Conservation (phyloP, 2,329 filamentous ascomycete genomes). For the Aspergillus unguis region DNA sequence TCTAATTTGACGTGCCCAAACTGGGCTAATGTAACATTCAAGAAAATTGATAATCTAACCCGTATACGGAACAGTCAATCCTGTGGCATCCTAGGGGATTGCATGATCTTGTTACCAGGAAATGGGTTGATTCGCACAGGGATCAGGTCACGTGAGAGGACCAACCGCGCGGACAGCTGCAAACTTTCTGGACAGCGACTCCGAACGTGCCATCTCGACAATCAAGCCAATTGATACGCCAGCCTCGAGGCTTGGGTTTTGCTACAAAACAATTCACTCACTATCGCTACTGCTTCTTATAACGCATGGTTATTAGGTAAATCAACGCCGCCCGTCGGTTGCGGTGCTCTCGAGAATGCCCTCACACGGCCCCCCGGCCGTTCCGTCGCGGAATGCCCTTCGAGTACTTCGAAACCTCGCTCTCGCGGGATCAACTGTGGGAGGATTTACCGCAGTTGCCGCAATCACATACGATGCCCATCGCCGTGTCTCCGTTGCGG, state of each 20-base stretch:
- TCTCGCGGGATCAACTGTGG: constrained; percentile 37
- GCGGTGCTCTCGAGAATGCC: constrained; percentile 30
- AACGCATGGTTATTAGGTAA: constrained; percentile 17
- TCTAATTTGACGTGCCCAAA: not conserved
- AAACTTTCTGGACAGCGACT: constrained; percentile 19
- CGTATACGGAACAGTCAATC: not conserved
- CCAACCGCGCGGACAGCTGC: constrained; percentile 13
- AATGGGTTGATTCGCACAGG: constrained; percentile 14
- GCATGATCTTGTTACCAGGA: not conserved
- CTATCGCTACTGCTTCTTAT: not conserved
- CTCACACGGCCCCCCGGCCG: constrained; percentile 27
- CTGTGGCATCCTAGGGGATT: not conserved
- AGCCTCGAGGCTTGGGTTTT: not conserved
- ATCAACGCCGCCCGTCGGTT: constrained; percentile 21
- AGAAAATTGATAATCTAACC: not conserved
- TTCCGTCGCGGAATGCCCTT: constrained; percentile 46
- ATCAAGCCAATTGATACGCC: constrained; percentile 6
- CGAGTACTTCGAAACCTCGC: constrained; percentile 38
- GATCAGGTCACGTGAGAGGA: constrained; percentile 14
- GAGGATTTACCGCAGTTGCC: constrained; percentile 40
- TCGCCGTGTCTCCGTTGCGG: constrained; percentile 39
- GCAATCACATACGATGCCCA: constrained; percentile 43
- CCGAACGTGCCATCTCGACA: constrained; percentile 3
- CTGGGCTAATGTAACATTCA: not conserved
- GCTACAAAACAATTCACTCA: not conserved